A percentile compares a stretch with the other conserved stretches of the same genome.
phyloP scores from a whole-genome alignment of 2,329 filamentous ascomycete species.

The Colletotrichum salicis region DNA sequence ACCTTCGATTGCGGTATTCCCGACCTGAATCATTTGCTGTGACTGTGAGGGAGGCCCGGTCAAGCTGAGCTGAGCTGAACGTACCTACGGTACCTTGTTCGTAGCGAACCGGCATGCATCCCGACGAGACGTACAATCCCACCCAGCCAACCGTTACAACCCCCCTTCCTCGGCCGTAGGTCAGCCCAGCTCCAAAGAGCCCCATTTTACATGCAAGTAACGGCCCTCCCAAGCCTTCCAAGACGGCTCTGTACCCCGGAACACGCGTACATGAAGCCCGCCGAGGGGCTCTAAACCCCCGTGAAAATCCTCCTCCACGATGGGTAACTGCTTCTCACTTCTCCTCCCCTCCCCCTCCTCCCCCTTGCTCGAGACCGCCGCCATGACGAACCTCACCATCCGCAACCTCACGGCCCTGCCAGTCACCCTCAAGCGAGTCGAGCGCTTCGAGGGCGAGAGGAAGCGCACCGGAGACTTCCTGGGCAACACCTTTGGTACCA shows the following conservation, averaged over 20 bases:
- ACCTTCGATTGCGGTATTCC: neutral
- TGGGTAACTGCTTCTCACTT: conserved; percentile 30
- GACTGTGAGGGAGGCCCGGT: neutral
- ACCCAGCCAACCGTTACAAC: conserved; percentile 3
- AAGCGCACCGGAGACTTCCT: conserved; percentile 56
- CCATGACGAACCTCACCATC: conserved; percentile 72
- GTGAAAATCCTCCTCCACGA: conserved; percentile 31
- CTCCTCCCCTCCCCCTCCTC: conserved; percentile 24
- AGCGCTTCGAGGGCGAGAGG: conserved; percentile 72
- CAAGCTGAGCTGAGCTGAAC: conserved; percentile 32
- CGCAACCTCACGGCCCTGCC: conserved; percentile 83
- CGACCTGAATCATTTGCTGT: neutral
- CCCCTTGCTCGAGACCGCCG: conserved; percentile 33
- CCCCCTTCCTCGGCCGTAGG: conserved; percentile 13
- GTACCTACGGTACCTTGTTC: neutral
- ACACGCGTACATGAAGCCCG: conserved; percentile 27
- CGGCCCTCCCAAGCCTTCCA: conserved; percentile 20
- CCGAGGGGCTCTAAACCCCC: conserved; percentile 24
- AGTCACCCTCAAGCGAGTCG: conserved; percentile 77
- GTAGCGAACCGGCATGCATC: neutral
- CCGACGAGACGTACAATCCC: conserved; percentile 20
- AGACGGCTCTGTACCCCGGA: conserved; percentile 23
- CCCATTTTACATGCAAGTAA: conserved; percentile 34
- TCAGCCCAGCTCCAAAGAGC: conserved; percentile 21
- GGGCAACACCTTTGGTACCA: conserved; percentile 55